A percentile compares a stretch with the other conserved stretches of the same genome.
Evolutionary conservation across 192 early-diverging fungal genomes (phyloP).

Genomic region (Coemansia umbellata): DNA sequence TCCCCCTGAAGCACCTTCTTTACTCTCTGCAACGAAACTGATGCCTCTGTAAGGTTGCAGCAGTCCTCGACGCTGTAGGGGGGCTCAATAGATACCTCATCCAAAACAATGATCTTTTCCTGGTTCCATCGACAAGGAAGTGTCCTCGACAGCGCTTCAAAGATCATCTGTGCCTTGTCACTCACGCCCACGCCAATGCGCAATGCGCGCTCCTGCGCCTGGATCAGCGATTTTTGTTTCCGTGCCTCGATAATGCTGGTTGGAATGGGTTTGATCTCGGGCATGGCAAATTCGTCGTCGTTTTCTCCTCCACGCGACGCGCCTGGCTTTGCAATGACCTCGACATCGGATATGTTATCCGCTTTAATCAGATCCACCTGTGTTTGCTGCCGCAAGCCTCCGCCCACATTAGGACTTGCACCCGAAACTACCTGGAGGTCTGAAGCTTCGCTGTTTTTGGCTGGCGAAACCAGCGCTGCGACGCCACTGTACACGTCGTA

Average conservation of each 20-base stretch:
- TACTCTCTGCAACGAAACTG: conserved; percentile 62
- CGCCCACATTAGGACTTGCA: conserved; percentile 1
- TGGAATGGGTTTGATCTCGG: background rate
- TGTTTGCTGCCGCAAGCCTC: conserved; percentile 3
- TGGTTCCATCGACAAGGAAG: conserved; percentile 77
- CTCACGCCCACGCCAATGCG: conserved; percentile 77
- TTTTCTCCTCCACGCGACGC: background rate
- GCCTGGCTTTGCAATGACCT: conserved; percentile 8
- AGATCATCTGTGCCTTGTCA: conserved; percentile 69
- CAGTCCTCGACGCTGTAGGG: conserved; percentile 72
- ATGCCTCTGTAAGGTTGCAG: conserved; percentile 48
- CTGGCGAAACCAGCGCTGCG: conserved; percentile 20
- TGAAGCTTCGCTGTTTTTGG: background rate
- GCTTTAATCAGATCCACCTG: conserved; percentile 25
- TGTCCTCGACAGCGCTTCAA: conserved; percentile 78
- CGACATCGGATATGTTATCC: conserved; percentile 21
- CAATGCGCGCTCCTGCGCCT: conserved; percentile 34
- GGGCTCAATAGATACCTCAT: conserved; percentile 71
- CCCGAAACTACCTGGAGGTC: conserved; percentile 3
- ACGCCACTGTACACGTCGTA: conserved; percentile 50
- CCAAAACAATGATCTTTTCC: conserved; percentile 72
- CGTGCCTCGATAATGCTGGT: conserved; percentile 25
- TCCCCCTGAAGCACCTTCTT: conserved; percentile 65
- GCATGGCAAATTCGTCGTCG: conserved; percentile 1
- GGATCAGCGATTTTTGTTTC: conserved; percentile 25